Evolutionary conservation across 306 rosid species (phyloP), one percentile per base, ranked within the genome.

Genomic region (Dryas alaskensis): DNA sequence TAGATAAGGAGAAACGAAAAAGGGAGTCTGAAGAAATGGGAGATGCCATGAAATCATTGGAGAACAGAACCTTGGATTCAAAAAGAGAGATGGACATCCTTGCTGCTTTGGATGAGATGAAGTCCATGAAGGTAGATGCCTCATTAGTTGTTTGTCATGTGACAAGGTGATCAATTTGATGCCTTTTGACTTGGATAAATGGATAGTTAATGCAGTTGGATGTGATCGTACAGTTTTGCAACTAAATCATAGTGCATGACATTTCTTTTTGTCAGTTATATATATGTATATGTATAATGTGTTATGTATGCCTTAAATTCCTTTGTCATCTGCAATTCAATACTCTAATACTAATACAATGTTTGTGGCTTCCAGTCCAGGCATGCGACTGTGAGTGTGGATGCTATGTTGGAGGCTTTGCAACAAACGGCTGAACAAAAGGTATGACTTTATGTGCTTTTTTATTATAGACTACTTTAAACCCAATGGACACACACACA

Each of bases 91-190:
- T 87, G 88, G 91, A 87, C 70, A 89, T 91, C 76, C 83, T 93
- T 74, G 96, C 98, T 66, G 96, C 98, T 48, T 76, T 93, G 83
- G 98, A 93, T 84, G 98, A 93, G 81, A 93, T 93, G 98, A 93
- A 88, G 82, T 93, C 98, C 57, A 91, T 91, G 98, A 93, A 89
- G 98, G 98, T 90, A 90, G 48, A 63, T 70, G 64, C 69, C 42
- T 55, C 55, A 40, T 64, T 69, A 49, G 62, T 79, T 67, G 73
- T 25, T 31, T 67, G 7, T 67, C 19, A 66, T 46, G 42, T 27
- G 17, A 13, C 5, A 2, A 71, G 63, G 17, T 6, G 10, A 5
- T 19, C 37, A 6, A 16, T 64, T 61, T 13, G 4, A 11, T 50
- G 52, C 51, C 51, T 39, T 42, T 42, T 48, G 44, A 50, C 25